Conservation (phyloP, 1,139 yeast species). For the Sugiyamaella novakii region DNA sequence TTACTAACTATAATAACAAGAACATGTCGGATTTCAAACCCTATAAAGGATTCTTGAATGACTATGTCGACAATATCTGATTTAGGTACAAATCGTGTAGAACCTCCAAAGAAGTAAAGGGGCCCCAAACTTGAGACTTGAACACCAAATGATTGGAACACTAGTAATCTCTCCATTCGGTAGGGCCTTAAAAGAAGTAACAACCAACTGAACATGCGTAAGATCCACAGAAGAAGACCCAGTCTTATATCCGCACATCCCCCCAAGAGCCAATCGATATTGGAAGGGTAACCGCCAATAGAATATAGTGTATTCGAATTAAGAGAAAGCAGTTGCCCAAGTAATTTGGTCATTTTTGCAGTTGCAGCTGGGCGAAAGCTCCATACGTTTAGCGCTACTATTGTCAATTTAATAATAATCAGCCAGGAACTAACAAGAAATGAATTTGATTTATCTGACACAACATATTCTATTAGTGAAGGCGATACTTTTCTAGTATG, state of each 20-base stretch:
- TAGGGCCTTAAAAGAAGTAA: slow-evolving; percentile 25
- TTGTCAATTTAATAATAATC: slow-evolving; percentile 5
- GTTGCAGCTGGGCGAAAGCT: slow-evolving; percentile 16
- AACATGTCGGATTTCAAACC: slow-evolving; percentile 57
- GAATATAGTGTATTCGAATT: no score
- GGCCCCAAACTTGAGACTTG: slow-evolving; percentile 35
- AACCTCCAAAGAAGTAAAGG: slow-evolving; percentile 28
- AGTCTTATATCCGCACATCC: slow-evolving; percentile 7
- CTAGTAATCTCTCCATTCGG: slow-evolving; percentile 32
- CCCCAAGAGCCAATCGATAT: slow-evolving; percentile 13
- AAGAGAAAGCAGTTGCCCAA: no score
- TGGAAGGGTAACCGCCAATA: not conserved
- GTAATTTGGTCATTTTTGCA: no score
- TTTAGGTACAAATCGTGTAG: slow-evolving; percentile 49
- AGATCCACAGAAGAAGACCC: slow-evolving; percentile 8
- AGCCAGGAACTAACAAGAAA: not conserved
- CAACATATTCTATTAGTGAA: slow-evolving; percentile 32
- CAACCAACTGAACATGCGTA: slow-evolving; percentile 9
- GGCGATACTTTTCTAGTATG: slow-evolving; percentile 27
- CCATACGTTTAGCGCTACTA: slow-evolving; percentile 20
- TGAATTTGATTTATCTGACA: slow-evolving; percentile 14
- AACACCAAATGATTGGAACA: slow-evolving; percentile 38
- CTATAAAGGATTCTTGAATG: slow-evolving; percentile 62
- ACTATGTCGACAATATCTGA: slow-evolving; percentile 55
- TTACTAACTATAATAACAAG: slow-evolving; percentile 53